Evolutionary conservation across 1,139 yeast genomes (phyloP).

Genomic region (Candida buenavistaensis): DNA sequence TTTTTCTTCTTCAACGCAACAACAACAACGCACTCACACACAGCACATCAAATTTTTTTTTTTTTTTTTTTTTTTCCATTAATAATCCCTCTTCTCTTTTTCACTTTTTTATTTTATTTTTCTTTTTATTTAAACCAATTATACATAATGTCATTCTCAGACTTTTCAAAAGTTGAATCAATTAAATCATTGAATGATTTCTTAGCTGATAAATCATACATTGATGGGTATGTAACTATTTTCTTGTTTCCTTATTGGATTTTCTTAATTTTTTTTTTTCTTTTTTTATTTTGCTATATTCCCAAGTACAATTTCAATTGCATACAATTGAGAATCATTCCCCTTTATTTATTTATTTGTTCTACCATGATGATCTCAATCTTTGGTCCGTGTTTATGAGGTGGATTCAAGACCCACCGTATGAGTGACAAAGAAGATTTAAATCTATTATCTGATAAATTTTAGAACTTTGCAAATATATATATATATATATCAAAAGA

Average conservation of each 20-base stretch:
- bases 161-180: constrained; percentile 79
- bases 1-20: not conserved
- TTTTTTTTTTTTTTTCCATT: constrained; percentile 1
- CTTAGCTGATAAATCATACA: constrained; percentile 90
- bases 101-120: not conserved
- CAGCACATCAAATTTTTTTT: not conserved
- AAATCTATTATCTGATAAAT: constrained; percentile 42
- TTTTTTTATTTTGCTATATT: not conserved
- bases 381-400: constrained; percentile 97
- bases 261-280: not conserved
- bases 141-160: constrained; percentile 65
- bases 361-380: constrained; percentile 61
- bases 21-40: not conserved
- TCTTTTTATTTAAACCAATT: constrained; percentile 1
- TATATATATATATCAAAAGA: too few relatives aligned
- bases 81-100: constrained; percentile 1
- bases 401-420: constrained; percentile 92
- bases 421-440: constrained; percentile 74
- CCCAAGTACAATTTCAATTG: not conserved
- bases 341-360: not conserved
- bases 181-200: constrained; percentile 81
- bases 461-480: too few relatives aligned
- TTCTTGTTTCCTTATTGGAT: not conserved
- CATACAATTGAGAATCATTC: too few relatives aligned
- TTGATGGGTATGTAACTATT: constrained; percentile 76